phyloP scores from a whole-genome alignment of 108 stramenopile genomes.

The Parmales sp. region DNA sequence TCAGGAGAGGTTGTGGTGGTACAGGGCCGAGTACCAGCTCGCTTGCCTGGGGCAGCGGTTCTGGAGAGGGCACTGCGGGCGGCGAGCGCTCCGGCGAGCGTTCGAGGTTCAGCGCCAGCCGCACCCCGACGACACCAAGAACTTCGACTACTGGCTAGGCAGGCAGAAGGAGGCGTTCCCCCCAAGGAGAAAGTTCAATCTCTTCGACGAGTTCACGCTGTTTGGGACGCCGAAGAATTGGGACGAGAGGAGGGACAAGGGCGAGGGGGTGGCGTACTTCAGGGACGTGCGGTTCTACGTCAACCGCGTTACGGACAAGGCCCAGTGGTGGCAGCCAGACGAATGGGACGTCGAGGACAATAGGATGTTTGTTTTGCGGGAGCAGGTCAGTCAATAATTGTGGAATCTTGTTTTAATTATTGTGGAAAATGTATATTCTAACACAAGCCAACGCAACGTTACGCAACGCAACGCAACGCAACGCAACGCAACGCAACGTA shows the following conservation, averaged over 20 bases:
- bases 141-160: conserved; percentile 27
- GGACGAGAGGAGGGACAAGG: conserved; percentile 18
- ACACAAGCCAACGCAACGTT: too few species aligned
- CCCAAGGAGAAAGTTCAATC: conserved; percentile 20
- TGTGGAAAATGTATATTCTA: too few species aligned
- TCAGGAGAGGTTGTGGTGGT: conserved; percentile 24
- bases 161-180: conserved; percentile 25
- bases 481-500: too few species aligned
- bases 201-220: conserved; percentile 29
- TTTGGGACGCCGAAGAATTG: conserved; percentile 19
- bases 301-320: conserved; percentile 28
- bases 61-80: conserved; percentile 26
- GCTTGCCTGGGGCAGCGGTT: conserved; percentile 17
- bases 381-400: background rate
- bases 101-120: conserved; percentile 23
- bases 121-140: conserved; percentile 21
- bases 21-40: conserved; percentile 16
- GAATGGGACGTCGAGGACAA: conserved; percentile 31
- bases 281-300: conserved; percentile 29
- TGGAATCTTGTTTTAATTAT: too few species aligned
- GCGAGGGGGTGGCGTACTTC: conserved; percentile 19
- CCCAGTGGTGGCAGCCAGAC: conserved; percentile 30
- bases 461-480: too few species aligned
- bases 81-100: conserved; percentile 7
- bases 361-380: conserved; percentile 14